Percentiles rank a stretch among this genome's conserved stretches.
These are phyloP conservation scores for Hibiscus syriacus DNA, from an alignment of 345 rosid genomes.

Conservation along the genomic window DNA sequence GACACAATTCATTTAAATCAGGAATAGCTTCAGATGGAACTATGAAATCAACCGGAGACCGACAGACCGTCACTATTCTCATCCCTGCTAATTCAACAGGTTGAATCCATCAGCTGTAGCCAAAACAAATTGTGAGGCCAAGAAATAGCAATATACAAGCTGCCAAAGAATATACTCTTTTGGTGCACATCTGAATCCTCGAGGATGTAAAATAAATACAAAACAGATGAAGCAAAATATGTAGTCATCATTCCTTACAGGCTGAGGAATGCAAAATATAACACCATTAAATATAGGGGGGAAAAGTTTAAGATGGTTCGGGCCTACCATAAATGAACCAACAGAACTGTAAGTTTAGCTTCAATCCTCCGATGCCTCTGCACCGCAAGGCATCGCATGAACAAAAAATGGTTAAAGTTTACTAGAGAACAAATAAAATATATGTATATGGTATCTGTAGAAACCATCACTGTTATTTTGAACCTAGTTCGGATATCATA, in stretches of 20 bases:
- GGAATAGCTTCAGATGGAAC: too few species aligned
- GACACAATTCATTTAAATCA: too few species aligned
- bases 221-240: not conserved
- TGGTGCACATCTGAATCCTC: too few species aligned
- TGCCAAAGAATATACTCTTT: too few species aligned
- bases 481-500: not conserved
- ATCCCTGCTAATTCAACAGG: too few species aligned
- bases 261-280: not conserved
- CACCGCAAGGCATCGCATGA: not conserved
- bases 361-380: not conserved
- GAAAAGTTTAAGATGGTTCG: not conserved
- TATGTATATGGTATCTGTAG: not conserved
- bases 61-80: too few species aligned
- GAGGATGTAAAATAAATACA: too few species aligned
- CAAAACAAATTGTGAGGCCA: too few species aligned
- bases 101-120: too few species aligned
- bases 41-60: too few species aligned
- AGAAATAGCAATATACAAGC: too few species aligned
- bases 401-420: constrained; percentile 8
- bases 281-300: not conserved
- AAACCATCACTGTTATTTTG: not conserved
- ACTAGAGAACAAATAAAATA: not conserved
- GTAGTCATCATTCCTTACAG: not conserved
- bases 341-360: not conserved
- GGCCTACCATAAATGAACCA: not conserved